phyloP scores from a whole-genome alignment of 1,139 yeast species.

The Hansenula sp. region DNA sequence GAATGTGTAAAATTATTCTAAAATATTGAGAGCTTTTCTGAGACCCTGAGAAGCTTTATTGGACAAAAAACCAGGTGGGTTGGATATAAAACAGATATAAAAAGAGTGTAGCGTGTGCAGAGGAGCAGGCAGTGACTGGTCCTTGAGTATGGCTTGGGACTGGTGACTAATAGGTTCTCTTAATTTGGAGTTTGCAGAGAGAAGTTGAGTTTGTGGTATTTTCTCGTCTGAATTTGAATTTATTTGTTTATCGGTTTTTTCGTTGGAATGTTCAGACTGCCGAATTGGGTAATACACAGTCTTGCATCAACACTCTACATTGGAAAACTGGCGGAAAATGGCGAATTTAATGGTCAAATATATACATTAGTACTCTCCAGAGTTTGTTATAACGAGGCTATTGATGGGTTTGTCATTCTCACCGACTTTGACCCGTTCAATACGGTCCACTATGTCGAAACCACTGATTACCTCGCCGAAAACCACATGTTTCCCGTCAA shows the following conservation, averaged over 20 bases:
- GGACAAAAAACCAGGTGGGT: no score
- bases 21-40: no score
- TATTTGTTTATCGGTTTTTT: neutral
- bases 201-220: neutral
- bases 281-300: constrained; percentile 6
- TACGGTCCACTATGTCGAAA: constrained; percentile 12
- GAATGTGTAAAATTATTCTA: no score
- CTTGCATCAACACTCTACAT: neutral
- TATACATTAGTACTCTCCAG: constrained; percentile 36
- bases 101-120: no score
- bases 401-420: constrained; percentile 28
- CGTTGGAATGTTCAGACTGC: constrained; percentile 3
- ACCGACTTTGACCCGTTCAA: constrained; percentile 23
- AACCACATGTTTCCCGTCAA: constrained; percentile 35
- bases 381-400: constrained; percentile 20
- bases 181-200: neutral
- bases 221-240: neutral
- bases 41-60: no score
- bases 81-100: no score
- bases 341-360: no score
- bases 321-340: neutral
- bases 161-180: no score
- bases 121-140: no score
- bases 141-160: no score
- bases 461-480: constrained; percentile 35